Conservation (phyloP, 108 stramenopile species). For the Nannochloropsis salina region DNA sequence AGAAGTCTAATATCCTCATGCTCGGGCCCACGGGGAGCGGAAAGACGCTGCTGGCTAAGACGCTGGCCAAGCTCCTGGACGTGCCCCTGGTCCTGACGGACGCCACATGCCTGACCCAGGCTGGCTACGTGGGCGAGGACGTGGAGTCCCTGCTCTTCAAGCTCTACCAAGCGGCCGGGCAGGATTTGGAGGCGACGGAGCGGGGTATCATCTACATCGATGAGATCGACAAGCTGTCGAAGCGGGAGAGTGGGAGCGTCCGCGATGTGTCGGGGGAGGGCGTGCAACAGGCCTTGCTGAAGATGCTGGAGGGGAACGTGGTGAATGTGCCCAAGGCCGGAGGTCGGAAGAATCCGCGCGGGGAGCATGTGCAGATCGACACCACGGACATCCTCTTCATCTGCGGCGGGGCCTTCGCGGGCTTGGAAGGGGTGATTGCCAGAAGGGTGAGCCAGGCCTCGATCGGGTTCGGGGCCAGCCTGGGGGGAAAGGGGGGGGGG, state of each 20-base stretch:
- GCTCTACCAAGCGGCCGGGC: conserved; percentile 84
- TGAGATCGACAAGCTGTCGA: conserved; percentile 68
- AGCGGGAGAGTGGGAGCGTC: conserved; percentile 8
- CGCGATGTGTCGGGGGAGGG: conserved; percentile 83
- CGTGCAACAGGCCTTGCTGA: conserved; percentile 95
- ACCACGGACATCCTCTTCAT: conserved; percentile 96
- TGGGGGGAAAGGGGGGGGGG: conserved; percentile 42
- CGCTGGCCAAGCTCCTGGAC: conserved; percentile 80
- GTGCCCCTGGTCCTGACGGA: conserved; percentile 89
- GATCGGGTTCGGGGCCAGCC: conserved; percentile 92
- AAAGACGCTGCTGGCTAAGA: conserved; percentile 88
- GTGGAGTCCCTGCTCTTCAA: conserved; percentile 90
- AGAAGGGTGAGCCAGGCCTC: conserved; percentile 79
- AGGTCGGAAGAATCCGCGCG: conserved; percentile 76
- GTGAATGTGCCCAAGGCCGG: conserved; percentile 96
- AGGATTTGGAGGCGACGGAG: conserved; percentile 71
- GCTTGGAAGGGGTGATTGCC: conserved; percentile 84
- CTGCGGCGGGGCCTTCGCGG: conserved; percentile 93
- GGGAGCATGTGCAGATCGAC: conserved; percentile 90
- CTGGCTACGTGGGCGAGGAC: conserved; percentile 97
- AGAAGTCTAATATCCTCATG: conserved; percentile 91
- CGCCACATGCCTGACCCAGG: conserved; percentile 89
- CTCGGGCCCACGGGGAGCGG: conserved; percentile 81
- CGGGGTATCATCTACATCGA: conserved; percentile 92
- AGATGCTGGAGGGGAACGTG: conserved; percentile 96